These are phyloP conservation scores for Salix viminalis DNA, from an alignment of 345 rosid species.

Conservation along the genomic window DNA sequence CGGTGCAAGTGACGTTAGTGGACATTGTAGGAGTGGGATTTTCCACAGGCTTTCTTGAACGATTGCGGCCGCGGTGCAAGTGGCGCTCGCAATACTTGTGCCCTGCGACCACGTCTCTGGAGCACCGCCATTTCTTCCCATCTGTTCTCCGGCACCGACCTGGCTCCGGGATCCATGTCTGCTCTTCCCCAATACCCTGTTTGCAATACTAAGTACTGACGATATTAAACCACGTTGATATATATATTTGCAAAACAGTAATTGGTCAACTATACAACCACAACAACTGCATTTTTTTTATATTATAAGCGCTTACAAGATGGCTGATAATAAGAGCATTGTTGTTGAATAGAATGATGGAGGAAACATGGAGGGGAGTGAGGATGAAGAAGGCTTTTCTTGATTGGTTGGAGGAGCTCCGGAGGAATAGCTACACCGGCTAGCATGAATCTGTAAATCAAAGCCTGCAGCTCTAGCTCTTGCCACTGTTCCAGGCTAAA, in stretches of 20 bases:
- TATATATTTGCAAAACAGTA: too few relatives aligned
- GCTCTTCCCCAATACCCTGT: slow-evolving; percentile 82
- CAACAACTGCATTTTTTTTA: too few relatives aligned
- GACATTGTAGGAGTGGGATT: slow-evolving; percentile 33
- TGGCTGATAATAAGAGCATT: slow-evolving; percentile 55
- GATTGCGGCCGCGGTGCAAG: slow-evolving; percentile 99
- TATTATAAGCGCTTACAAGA: slow-evolving; percentile 48
- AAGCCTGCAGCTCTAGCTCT: slow-evolving; percentile 89
- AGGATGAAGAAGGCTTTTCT: slow-evolving; percentile 55
- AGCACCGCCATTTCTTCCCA: slow-evolving; percentile 99
- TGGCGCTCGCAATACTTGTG: slow-evolving; percentile 99
- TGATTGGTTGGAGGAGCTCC: slow-evolving; percentile 82
- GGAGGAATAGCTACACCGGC: slow-evolving; percentile 85
- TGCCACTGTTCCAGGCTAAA: slow-evolving; percentile 90
- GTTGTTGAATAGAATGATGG: slow-evolving; percentile 47
- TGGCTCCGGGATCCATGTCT: slow-evolving; percentile 97
- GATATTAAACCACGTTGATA: too few relatives aligned
- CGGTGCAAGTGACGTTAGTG: background rate
- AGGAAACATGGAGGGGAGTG: slow-evolving; percentile 57
- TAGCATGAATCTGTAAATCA: slow-evolving; percentile 88
- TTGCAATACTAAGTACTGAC: slow-evolving; percentile 32
- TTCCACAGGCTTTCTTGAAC: slow-evolving; percentile 99
- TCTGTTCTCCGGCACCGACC: slow-evolving; percentile 97
- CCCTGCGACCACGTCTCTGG: slow-evolving; percentile 83
- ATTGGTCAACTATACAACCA: too few relatives aligned